Evolutionary conservation across 495 filamentous ascomycete genomes (phyloP), one percentile per base, ranked within the genome.

Genomic region (Physcia stellaris): DNA sequence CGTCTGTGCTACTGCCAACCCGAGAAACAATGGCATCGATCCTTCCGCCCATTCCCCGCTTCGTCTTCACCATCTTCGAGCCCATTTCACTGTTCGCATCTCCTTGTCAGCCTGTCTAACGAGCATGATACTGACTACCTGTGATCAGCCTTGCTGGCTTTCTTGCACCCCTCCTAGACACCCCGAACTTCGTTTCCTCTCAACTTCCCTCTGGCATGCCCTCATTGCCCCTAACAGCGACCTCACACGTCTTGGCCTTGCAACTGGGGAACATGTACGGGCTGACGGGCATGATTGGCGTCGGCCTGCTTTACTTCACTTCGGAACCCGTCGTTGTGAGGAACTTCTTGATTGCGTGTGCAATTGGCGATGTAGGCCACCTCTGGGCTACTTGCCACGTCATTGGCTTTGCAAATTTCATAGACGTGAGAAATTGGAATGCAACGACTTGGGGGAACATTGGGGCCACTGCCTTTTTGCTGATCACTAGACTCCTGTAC

Each of bases 381-480:
- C 48, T 86, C n/a, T 73, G 59, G 23, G 66, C 75, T 39, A 80
- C 76, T 0, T 70, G 60, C 29, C 59, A 65, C 44, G 70, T 56
- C 2, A 65, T 86, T 45, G 79, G 75, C 4, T 64, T 57, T 44
- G 61, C 67, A 2, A 52, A 52, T 12, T 67, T 72, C 35, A 15
- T 70, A 12, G 65, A 77, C 44, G 56, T 79, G 3, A 56, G 46
- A 23, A 57, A 53, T 3, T 87, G 80, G 81, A 85, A 81, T 45
- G 52, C 65, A 19, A 62, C 82, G 59, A 70, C 74, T 2, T 83
- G 78, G 76, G 82, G 81, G 9, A 85, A 86, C 48, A 63, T 87
- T 32, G 78, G 70, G 0, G 57, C 65, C 17, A 84, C 80, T 4
- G 47, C 39, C 0, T 61, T 67, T 13, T 49, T 83, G 31, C 74